Evolutionary conservation across 805 yeast genomes (phyloP).

Genomic region (Yarrowia bubula): DNA sequence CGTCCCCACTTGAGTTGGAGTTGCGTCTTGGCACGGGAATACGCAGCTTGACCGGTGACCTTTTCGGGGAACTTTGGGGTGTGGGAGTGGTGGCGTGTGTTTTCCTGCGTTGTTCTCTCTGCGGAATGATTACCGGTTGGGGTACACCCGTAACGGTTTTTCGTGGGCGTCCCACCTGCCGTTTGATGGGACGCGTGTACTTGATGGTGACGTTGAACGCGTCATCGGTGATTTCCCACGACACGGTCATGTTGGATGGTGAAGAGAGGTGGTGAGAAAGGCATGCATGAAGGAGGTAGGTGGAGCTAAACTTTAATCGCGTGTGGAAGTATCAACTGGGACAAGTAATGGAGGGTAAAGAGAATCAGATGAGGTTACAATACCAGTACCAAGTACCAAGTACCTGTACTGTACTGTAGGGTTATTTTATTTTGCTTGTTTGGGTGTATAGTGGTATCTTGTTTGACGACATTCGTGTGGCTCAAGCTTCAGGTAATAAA

Average conservation of each 20-base stretch:
- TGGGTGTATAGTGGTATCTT: no score
- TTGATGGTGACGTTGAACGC: conserved; percentile 8
- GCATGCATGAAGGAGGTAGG: background rate
- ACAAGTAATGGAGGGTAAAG: no score
- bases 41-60: conserved; percentile 10
- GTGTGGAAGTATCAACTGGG: no score
- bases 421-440: no score
- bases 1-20: background rate
- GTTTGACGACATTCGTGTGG: no score
- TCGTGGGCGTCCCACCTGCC: conserved; percentile 14
- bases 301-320: background rate
- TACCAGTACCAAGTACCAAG: no score
- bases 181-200: conserved; percentile 7
- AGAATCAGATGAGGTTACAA: no score
- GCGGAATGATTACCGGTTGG: background rate
- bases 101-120: background rate
- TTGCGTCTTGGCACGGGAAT: background rate
- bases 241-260: background rate
- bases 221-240: background rate
- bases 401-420: no score
- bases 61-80: background rate
- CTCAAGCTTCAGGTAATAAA: no score
- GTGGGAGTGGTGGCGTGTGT: background rate
- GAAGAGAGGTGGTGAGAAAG: background rate
- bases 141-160: background rate